Percentiles rank a stretch among this genome's conserved stretches.
Evolutionary conservation across 1,139 yeast genomes (phyloP).

Genomic region (Lodderomyces beijingensis): DNA sequence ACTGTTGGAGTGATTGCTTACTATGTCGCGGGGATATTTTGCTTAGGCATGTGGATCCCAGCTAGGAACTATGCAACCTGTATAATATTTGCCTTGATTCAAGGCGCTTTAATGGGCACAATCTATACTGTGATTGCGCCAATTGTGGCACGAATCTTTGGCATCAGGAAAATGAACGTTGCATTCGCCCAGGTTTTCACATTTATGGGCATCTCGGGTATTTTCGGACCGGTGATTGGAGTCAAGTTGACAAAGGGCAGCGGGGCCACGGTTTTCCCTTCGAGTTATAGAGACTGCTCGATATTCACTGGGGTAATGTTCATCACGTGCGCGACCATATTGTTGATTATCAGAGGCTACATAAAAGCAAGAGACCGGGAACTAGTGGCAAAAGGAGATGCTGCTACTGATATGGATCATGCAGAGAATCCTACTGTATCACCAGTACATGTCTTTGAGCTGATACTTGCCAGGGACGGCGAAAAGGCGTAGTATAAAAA

Average conservation of each 20-base stretch:
- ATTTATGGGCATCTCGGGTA: slow-evolving; percentile 41
- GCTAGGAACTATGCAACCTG: slow-evolving; percentile 29
- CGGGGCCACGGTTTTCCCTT: slow-evolving; percentile 35
- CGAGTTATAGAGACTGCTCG: slow-evolving; percentile 45
- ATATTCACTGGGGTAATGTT: slow-evolving; percentile 52
- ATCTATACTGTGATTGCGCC: slow-evolving; percentile 30
- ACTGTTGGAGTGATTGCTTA: slow-evolving; percentile 29
- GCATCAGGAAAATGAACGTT: slow-evolving; percentile 45
- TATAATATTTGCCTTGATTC: slow-evolving; percentile 21
- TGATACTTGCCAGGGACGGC: slow-evolving; percentile 13
- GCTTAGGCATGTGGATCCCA: slow-evolving; percentile 36
- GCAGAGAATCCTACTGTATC: slow-evolving; percentile 18
- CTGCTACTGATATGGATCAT: slow-evolving; percentile 18
- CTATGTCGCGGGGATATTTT: slow-evolving; percentile 21
- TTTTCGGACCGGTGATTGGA: slow-evolving; percentile 53
- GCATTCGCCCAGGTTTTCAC: slow-evolving; percentile 48
- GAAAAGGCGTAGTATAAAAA: slow-evolving; percentile 11
- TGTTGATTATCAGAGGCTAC: slow-evolving; percentile 46
- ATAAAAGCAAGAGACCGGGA: slow-evolving; percentile 42
- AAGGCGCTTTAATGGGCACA: slow-evolving; percentile 27
- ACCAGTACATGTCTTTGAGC: slow-evolving; percentile 11
- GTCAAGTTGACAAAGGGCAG: slow-evolving; percentile 36
- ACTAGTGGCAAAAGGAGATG: slow-evolving; percentile 14
- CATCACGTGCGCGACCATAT: slow-evolving; percentile 33
- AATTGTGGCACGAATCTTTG: slow-evolving; percentile 35